A percentile compares a stretch with the other conserved stretches of the same genome.
Conservation (phyloP, 192 early-diverging fungal species). For the Pecoramyces ruminantium region DNA sequence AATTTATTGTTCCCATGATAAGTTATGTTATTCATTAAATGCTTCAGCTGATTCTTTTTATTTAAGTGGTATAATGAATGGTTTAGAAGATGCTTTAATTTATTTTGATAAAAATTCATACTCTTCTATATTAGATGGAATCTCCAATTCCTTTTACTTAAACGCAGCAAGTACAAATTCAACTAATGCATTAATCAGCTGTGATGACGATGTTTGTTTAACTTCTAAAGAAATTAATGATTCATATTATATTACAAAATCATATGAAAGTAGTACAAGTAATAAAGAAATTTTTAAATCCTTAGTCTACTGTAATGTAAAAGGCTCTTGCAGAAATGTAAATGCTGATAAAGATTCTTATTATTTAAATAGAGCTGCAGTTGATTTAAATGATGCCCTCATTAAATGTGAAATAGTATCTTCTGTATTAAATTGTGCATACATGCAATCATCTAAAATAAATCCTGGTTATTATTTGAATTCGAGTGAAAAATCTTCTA, state of each 20-base stretch:
- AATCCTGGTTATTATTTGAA: background rate
- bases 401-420: background rate
- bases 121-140: background rate
- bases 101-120: background rate
- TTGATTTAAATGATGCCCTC: background rate
- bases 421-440: too few relatives aligned
- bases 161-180: background rate
- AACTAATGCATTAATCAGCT: background rate
- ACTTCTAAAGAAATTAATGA: background rate
- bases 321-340: background rate
- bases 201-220: background rate
- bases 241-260: background rate
- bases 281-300: background rate
- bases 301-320: background rate
- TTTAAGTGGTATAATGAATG: background rate
- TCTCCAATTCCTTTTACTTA: background rate
- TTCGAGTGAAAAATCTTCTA: background rate
- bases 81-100: background rate
- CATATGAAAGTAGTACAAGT: background rate
- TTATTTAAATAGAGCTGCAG: background rate
- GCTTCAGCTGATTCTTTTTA: background rate
- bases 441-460: background rate
- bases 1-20: background rate
- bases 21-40: background rate
- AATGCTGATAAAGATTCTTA: background rate